Percentiles rank a stretch among this genome's conserved stretches.
Conservation (phyloP, 2,329 filamentous ascomycete genomes). For the Cladosporium phlei region DNA sequence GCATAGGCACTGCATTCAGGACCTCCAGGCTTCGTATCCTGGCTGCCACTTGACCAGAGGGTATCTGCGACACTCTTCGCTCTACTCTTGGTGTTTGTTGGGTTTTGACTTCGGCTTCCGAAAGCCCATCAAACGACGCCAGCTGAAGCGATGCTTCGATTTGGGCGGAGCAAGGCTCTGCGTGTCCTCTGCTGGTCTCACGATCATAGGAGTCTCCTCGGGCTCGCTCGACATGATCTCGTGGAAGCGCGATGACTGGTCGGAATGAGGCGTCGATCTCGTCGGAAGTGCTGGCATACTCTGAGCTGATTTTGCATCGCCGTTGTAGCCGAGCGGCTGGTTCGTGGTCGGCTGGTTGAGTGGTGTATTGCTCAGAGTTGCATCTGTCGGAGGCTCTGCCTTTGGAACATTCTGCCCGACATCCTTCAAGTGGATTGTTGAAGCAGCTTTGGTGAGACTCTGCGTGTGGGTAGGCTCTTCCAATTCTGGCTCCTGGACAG, state of each 20-base stretch:
- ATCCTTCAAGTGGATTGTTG: neutral
- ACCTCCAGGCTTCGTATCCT: slow-evolving; percentile 4
- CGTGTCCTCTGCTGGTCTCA: too few species aligned
- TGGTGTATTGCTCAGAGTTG: neutral
- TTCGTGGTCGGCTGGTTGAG: neutral
- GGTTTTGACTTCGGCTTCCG: slow-evolving; percentile 4
- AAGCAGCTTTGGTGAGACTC: neutral
- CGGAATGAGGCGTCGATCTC: neutral
- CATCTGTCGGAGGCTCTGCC: neutral
- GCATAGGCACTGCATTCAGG: slow-evolving; percentile 4
- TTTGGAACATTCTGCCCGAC: neutral
- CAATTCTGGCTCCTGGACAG: too few species aligned
- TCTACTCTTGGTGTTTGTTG: neutral
- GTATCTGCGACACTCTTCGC: neutral
- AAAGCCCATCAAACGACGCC: slow-evolving; percentile 1
- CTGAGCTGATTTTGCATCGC: neutral
- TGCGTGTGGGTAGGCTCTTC: too few species aligned
- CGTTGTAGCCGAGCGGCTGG: neutral
- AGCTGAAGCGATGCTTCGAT: neutral
- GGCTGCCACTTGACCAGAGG: neutral
- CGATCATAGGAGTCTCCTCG: too few species aligned
- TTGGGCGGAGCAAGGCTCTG: neutral
- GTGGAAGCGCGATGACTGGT: too few species aligned
- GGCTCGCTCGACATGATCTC: too few species aligned
- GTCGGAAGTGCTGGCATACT: neutral